phyloP scores from a whole-genome alignment of 305 asterid species.

The Stenogyne calaminthoides region DNA sequence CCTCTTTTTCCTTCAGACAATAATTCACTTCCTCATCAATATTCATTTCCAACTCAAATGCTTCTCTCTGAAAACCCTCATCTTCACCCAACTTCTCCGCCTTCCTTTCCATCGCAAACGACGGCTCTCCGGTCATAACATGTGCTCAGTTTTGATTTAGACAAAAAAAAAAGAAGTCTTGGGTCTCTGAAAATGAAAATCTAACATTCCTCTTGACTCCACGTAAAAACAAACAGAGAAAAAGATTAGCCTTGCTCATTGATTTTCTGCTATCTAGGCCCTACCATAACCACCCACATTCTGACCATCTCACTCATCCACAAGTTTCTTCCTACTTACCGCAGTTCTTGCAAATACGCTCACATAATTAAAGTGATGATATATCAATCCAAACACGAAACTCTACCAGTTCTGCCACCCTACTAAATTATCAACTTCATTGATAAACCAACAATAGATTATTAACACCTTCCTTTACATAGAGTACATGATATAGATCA shows the following conservation, averaged over 20 bases:
- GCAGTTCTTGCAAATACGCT: conserved; percentile 8
- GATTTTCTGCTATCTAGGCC: conserved; percentile 11
- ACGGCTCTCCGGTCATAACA: too few relatives aligned
- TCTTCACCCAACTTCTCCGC: too few relatives aligned
- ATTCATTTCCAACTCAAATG: too few relatives aligned
- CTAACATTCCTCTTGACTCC: not conserved
- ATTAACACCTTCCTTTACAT: not conserved
- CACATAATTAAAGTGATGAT: not conserved
- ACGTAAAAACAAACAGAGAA: not conserved
- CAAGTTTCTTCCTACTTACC: not conserved
- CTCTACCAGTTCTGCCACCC: not conserved
- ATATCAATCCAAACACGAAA: not conserved
- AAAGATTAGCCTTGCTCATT: not conserved
- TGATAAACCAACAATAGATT: not conserved
- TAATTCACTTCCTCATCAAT: too few relatives aligned
- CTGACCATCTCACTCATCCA: conserved; percentile 4
- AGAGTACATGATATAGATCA: not conserved
- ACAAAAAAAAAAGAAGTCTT: not conserved
- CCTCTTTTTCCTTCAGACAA: too few relatives aligned
- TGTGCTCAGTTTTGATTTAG: not conserved
- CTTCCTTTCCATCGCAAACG: too few relatives aligned
- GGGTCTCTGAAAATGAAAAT: not conserved
- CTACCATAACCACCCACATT: conserved; percentile 17
- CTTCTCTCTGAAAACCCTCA: too few relatives aligned
- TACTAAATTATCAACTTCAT: not conserved